A percentile compares a stretch with the other conserved stretches of the same genome.
Evolutionary conservation across 2,329 filamentous ascomycete species (phyloP).

Genomic region (Ascochyta lentis): DNA sequence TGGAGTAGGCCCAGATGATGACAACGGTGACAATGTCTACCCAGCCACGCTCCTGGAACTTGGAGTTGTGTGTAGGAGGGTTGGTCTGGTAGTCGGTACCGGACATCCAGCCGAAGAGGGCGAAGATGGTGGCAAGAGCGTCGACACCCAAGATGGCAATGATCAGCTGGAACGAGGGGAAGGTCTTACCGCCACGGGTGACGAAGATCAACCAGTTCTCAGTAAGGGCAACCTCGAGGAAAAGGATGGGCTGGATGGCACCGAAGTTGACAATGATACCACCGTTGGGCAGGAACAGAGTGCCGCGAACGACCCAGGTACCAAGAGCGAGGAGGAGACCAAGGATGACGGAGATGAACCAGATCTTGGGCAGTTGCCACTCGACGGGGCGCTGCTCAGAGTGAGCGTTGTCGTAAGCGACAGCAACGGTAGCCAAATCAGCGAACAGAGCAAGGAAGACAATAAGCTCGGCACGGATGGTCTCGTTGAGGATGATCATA

Average conservation of each 20-base stretch:
- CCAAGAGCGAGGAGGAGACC: constrained; percentile 71
- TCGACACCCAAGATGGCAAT: constrained; percentile 75
- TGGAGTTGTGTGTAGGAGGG: constrained; percentile 49
- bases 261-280: constrained; percentile 79
- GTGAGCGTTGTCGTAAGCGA: constrained; percentile 81
- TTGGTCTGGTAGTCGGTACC: constrained; percentile 56
- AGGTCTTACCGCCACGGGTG: constrained; percentile 69
- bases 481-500: constrained; percentile 83
- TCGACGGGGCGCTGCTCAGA: constrained; percentile 77
- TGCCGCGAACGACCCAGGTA: constrained; percentile 76
- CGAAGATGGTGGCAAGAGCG: constrained; percentile 74
- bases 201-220: constrained; percentile 64
- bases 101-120: constrained; percentile 76
- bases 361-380: constrained; percentile 83
- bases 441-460: constrained; percentile 82
- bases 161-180: constrained; percentile 77
- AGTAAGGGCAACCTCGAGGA: constrained; percentile 60
- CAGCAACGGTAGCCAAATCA: constrained; percentile 78
- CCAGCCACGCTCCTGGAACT: constrained; percentile 58
- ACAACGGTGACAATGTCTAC: constrained; percentile 70
- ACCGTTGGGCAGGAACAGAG: constrained; percentile 72
- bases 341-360: constrained; percentile 75
- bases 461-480: constrained; percentile 73
- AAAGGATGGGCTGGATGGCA: constrained; percentile 72
- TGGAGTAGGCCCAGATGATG: constrained; percentile 70